phyloP scores from a whole-genome alignment of 805 yeast genomes.

The Hanseniaspora lindneri region DNA sequence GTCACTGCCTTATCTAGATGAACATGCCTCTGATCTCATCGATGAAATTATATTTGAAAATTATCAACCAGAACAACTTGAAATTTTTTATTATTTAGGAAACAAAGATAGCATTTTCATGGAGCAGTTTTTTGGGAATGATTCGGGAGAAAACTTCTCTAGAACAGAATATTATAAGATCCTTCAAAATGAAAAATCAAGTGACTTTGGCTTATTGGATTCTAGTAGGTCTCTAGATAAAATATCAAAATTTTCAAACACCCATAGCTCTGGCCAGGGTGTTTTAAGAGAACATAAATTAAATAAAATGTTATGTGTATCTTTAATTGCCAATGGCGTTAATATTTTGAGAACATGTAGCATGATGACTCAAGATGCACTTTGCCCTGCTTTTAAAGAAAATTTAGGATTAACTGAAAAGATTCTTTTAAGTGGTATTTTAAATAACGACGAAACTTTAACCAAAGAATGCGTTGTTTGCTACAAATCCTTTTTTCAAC shows the following conservation, averaged over 20 bases:
- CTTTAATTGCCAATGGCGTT: conserved; percentile 1
- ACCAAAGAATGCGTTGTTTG: conserved; percentile 27
- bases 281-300: background rate
- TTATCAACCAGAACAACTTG: conserved; percentile 17
- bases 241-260: too few species aligned
- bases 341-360: conserved; percentile 1
- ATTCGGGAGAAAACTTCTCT: background rate
- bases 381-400: background rate
- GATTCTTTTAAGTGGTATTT: conserved; percentile 27
- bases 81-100: conserved; percentile 8
- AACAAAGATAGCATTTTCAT: background rate
- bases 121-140: background rate
- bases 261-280: background rate
- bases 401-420: conserved; percentile 5
- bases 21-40: conserved; percentile 22
- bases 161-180: background rate
- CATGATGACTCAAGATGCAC: background rate
- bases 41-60: conserved; percentile 25
- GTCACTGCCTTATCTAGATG: conserved; percentile 22
- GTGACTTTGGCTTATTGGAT: background rate
- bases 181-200: background rate
- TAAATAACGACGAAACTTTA: conserved; percentile 22
- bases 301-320: background rate
- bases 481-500: conserved; percentile 29
- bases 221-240: background rate